Conservation (phyloP, 1,284 basidiomycete species). For the Sporisorium scitamineum region DNA sequence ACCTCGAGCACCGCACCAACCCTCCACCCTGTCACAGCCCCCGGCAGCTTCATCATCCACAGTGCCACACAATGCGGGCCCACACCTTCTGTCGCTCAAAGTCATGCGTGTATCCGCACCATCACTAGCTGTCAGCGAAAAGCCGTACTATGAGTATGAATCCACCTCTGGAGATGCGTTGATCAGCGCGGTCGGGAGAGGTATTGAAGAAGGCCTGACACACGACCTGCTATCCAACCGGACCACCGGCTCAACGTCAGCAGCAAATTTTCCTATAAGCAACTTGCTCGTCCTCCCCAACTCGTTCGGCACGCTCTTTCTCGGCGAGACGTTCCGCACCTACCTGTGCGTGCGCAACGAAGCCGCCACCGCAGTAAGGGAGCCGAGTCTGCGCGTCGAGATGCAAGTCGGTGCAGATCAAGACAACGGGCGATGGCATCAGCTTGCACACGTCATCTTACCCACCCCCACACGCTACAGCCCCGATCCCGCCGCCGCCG, state of each 20-base stretch:
- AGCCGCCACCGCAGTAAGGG: constrained; percentile 26
- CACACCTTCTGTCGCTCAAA: constrained; percentile 58
- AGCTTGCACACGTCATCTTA: constrained; percentile 36
- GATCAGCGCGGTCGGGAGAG: constrained; percentile 10
- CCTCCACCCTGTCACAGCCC: constrained; percentile 2
- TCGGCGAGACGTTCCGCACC: constrained; percentile 65
- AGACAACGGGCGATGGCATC: constrained; percentile 24
- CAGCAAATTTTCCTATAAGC: constrained; percentile 23
- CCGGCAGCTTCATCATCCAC: background rate
- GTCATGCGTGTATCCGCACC: constrained; percentile 59
- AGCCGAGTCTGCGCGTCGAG: constrained; percentile 58
- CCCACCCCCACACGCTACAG: constrained; percentile 13
- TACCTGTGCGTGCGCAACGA: constrained; percentile 67
- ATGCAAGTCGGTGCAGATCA: constrained; percentile 51
- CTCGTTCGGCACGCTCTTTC: constrained; percentile 58
- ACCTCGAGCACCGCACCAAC: background rate
- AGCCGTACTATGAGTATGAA: constrained; percentile 40
- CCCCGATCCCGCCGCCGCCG: constrained; percentile 4
- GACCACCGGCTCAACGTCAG: background rate
- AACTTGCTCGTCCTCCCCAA: constrained; percentile 39
- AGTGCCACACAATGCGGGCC: constrained; percentile 16
- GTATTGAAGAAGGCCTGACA: constrained; percentile 4
- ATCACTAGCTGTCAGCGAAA: constrained; percentile 33
- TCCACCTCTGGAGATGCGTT: background rate
- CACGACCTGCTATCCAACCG: constrained; percentile 23